These are phyloP conservation scores for Filobasidium wieringae DNA, from an alignment of 768 basidiomycete genomes.

Conservation along the genomic window DNA sequence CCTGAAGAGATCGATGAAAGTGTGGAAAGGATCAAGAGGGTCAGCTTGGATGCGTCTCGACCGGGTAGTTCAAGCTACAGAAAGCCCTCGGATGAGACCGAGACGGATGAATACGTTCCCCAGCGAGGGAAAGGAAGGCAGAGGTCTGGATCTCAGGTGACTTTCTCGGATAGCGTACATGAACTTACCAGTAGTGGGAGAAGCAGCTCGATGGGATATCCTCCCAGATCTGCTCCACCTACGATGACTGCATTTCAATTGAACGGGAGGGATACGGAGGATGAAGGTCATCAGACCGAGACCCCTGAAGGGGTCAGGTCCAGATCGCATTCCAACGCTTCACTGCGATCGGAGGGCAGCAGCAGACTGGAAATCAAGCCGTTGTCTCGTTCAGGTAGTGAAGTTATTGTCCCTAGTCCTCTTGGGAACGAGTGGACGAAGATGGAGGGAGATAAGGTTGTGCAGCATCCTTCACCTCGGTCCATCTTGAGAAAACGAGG, in stretches of 20 bases:
- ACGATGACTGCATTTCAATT: background rate
- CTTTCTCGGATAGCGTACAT: background rate
- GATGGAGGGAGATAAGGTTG: conserved; percentile 1
- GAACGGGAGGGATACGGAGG: too few relatives aligned
- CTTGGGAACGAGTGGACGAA: conserved; percentile 31
- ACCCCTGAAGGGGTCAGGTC: background rate
- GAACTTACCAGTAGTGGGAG: too few relatives aligned
- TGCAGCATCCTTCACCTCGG: background rate
- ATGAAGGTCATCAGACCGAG: background rate
- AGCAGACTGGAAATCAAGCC: too few relatives aligned
- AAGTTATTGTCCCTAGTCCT: conserved; percentile 31
- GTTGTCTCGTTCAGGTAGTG: conserved; percentile 17
- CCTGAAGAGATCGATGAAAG: conserved; percentile 13
- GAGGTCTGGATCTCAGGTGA: conserved; percentile 6
- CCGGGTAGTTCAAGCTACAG: too few relatives aligned
- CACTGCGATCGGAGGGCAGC: background rate
- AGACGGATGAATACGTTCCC: background rate
- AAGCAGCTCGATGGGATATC: background rate
- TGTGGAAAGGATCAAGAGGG: conserved; percentile 11
- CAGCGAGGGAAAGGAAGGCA: background rate
- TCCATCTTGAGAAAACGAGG: background rate
- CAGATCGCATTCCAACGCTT: background rate
- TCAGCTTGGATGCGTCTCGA: conserved; percentile 9
- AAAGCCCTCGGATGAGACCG: too few relatives aligned
- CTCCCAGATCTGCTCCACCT: background rate